Base-by-base conservation (phyloP, 805 yeast species). In the Myxozyma nipponensis region DNA sequence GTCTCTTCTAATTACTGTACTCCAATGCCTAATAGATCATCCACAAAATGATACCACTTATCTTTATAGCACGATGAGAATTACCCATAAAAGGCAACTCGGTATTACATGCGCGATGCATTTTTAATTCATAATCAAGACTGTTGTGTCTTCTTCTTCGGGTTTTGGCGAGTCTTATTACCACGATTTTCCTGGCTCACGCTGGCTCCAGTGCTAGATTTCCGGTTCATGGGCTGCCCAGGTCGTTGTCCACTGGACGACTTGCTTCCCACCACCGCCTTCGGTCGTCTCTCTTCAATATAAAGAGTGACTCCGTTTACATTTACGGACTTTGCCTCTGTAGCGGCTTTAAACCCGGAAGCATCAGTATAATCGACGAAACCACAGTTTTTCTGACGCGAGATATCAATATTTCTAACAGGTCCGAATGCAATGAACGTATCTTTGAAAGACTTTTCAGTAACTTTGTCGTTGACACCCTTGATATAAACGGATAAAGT, bases 351-450 rank as follows among this genome's bases (percentile, higher is more conserved):
- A 36, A 67, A 52, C 38, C 66, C 50, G 17, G 48, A 52, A 5
- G 62, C 66, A 46, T 65, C 68, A 25, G 59, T 48, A 51, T 65
- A 69, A 53, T 69, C 73, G 6, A 69, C 71, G 56, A 66, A 69
- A 10, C 69, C 71, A 43, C 72, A 66, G 45, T 59, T 58, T 46
- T 61, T 62, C 28, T 45, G 46, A 42, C 63, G 55, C 40, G 64
- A 63, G 35, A 69, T 61, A 44, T 69, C 70, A 54, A 67, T 61
- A 46, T 69, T 70, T 26, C 62, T 61, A 46, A 69, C 48, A 23
- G 49, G 47, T 32, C 72, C 72, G 43, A 66, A 62, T 28, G 54
- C 45, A 17, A 57, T 57, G 10, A 68, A 63, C 18, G 66, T 70
- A 19, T 60, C 50, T 36, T 53, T 49, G n/a, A 68, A 61, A 28